phyloP scores from a whole-genome alignment of 179 eudicot genomes.

The Beta macrorhiza region DNA sequence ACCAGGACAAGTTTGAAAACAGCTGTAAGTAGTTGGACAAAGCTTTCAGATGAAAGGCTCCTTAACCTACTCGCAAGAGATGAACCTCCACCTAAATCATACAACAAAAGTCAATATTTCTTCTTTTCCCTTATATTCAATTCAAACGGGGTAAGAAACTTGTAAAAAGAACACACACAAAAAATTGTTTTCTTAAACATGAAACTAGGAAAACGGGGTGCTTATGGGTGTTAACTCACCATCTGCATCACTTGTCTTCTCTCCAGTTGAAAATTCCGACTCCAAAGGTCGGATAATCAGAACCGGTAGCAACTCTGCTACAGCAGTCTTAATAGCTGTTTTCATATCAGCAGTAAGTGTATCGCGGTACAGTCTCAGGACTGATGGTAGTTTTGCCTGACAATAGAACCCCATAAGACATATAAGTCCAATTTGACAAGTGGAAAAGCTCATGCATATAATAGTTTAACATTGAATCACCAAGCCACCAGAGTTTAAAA shows the following conservation, averaged over 20 bases:
- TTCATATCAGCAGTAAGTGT: conserved; percentile 94
- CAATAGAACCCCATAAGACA: conserved; percentile 27
- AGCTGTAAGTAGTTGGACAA: conserved; percentile 71
- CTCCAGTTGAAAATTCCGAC: conserved; percentile 64
- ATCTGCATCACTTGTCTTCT: conserved; percentile 73
- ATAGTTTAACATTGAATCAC: background rate
- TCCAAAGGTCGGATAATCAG: conserved; percentile 61
- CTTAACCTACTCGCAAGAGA: conserved; percentile 90
- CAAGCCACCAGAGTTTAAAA: background rate
- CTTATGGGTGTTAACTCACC: conserved; percentile 41
- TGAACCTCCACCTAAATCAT: conserved; percentile 75
- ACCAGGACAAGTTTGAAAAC: conserved; percentile 90
- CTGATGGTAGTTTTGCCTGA: conserved; percentile 93
- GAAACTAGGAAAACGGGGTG: conserved; percentile 1
- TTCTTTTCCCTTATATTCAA: background rate
- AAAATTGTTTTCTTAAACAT: background rate
- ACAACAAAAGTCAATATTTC: conserved; percentile 23
- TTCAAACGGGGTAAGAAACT: background rate
- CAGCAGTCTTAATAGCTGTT: conserved; percentile 75
- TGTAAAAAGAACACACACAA: background rate
- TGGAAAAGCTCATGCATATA: background rate
- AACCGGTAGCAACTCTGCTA: conserved; percentile 81
- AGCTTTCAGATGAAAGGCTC: conserved; percentile 87
- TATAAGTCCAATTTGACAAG: conserved; percentile 4
- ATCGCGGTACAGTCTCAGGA: conserved; percentile 90